These are phyloP conservation scores for Hondaea fermentalgiana DNA, from an alignment of 108 stramenopile species.

Conservation along the genomic window DNA sequence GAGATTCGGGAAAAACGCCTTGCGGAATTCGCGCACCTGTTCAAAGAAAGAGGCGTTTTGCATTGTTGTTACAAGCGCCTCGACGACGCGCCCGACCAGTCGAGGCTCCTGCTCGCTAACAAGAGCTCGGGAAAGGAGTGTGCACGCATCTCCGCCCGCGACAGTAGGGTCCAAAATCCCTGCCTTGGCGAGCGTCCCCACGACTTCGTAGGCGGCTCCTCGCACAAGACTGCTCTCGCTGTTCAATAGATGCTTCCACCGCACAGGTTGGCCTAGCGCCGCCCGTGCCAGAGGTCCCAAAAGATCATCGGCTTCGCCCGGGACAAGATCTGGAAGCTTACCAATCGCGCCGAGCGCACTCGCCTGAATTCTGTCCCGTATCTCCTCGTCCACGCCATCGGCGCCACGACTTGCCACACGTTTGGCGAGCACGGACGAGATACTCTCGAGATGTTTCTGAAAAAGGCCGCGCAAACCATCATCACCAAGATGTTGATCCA, in stretches of 20 bases:
- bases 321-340: background rate
- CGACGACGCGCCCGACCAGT: background rate
- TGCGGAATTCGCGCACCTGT: background rate
- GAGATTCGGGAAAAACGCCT: background rate
- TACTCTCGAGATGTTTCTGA: background rate
- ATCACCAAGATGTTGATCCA: background rate
- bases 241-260: background rate
- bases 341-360: background rate
- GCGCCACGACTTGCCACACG: background rate
- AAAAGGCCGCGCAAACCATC: background rate
- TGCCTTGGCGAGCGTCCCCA: background rate
- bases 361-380: background rate
- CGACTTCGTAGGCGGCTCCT: background rate
- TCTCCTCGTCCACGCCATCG: background rate
- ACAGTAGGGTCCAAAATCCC: background rate
- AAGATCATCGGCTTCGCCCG: background rate
- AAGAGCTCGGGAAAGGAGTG: background rate
- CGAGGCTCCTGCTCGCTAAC: background rate
- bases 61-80: background rate
- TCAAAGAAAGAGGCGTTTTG: background rate
- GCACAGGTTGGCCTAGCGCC: background rate
- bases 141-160: background rate
- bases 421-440: background rate
- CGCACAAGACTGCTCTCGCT: background rate
- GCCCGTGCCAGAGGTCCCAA: background rate